Conservation (phyloP, 352 stramenopile genomes). For the Elongisporangium undulatum region DNA sequence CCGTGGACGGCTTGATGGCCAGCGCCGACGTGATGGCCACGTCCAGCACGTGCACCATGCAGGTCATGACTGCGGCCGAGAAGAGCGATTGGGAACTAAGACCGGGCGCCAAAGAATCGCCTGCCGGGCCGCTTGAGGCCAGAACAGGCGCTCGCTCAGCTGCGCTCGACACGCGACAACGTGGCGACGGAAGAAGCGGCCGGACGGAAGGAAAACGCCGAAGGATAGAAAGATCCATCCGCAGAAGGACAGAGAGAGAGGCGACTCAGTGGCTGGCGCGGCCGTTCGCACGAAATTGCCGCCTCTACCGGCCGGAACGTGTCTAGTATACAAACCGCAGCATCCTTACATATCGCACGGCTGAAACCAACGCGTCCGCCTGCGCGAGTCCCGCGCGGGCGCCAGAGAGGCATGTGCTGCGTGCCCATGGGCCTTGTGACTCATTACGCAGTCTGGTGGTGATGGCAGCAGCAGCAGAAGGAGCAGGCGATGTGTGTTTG, state of each 20-base stretch:
- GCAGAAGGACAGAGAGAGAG: not conserved
- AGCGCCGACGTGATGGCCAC: conserved; percentile 62
- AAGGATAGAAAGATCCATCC: not conserved
- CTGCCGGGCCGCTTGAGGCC: not conserved
- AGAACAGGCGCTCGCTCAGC: not conserved
- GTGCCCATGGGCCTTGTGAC: too few relatives aligned
- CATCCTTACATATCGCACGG: too few relatives aligned
- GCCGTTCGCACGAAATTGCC: not conserved
- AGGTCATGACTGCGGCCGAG: conserved; percentile 20
- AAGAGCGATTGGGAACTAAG: not conserved
- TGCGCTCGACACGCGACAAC: not conserved
- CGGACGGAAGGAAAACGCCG: not conserved
- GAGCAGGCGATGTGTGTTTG: too few relatives aligned
- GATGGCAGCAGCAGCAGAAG: too few relatives aligned
- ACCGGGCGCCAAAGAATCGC: not conserved
- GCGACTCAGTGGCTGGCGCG: not conserved
- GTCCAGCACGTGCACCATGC: conserved; percentile 39
- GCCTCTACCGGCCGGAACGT: too few relatives aligned
- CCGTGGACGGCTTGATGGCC: conserved; percentile 65
- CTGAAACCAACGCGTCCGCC: not conserved
- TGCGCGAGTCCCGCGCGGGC: too few relatives aligned
- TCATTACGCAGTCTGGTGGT: too few relatives aligned
- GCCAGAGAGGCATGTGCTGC: too few relatives aligned
- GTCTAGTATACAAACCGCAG: not conserved
- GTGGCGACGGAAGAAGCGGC: not conserved